Percentiles rank a stretch among this genome's conserved stretches.
Evolutionary conservation across 352 stramenopile species (phyloP).

Genomic region (Halophytophthora batemanensis): DNA sequence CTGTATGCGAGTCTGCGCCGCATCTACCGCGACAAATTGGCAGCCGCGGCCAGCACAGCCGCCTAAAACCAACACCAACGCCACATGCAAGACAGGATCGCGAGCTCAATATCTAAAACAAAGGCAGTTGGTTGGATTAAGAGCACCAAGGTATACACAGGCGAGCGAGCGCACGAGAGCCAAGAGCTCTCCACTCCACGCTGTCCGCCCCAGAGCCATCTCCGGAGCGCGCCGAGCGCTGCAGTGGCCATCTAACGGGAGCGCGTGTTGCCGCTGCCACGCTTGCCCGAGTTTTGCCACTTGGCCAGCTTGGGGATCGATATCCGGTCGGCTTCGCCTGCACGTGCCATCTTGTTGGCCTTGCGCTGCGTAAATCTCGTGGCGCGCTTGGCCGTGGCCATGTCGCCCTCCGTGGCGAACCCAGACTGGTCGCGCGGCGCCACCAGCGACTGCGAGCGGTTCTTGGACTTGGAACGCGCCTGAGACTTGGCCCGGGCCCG

Average conservation of each 20-base stretch:
- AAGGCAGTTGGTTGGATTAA: no score
- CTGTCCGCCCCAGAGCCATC: slow-evolving; percentile 17
- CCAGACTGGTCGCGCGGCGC: slow-evolving; percentile 67
- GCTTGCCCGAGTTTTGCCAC: slow-evolving; percentile 89
- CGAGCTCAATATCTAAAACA: slow-evolving; percentile 1
- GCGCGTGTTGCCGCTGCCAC: slow-evolving; percentile 65
- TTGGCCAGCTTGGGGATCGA: slow-evolving; percentile 82
- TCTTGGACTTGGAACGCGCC: slow-evolving; percentile 76
- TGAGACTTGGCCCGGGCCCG: slow-evolving; percentile 72
- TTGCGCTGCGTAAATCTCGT: slow-evolving; percentile 63
- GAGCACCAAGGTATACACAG: no score
- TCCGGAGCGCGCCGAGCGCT: slow-evolving; percentile 15
- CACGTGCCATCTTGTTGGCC: slow-evolving; percentile 77
- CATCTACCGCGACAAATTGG: slow-evolving; percentile 27
- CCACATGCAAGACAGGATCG: background rate
- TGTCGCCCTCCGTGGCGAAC: slow-evolving; percentile 52
- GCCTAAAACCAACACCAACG: no score
- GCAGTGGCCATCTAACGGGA: slow-evolving; percentile 63
- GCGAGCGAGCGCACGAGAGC: no score
- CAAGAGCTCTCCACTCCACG: background rate
- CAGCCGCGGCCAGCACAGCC: no score
- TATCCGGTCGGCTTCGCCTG: slow-evolving; percentile 80
- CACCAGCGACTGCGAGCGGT: slow-evolving; percentile 78
- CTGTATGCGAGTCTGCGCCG: slow-evolving; percentile 47
- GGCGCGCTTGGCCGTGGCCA: slow-evolving; percentile 44